Evolutionary conservation across 345 rosid species (phyloP).

Genomic region (Eucalyptus decipiens): DNA sequence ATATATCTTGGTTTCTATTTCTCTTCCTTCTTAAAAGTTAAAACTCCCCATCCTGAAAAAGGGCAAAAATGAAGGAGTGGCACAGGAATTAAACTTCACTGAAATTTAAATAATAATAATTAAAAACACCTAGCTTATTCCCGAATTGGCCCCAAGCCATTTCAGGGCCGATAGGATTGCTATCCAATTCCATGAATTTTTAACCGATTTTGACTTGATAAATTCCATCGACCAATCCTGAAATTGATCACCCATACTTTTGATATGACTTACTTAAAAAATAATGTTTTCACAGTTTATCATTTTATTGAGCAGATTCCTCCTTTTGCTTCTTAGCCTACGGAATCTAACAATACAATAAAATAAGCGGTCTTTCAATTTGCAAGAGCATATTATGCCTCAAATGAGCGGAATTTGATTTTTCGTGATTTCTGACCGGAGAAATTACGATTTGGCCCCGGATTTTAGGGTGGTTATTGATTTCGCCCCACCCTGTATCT

Average conservation of each 20-base stretch:
- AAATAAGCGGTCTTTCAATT: background rate
- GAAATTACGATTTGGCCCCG: background rate
- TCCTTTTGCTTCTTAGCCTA: too few species aligned
- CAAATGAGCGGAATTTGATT: background rate
- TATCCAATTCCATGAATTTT: background rate
- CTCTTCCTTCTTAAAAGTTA: background rate
- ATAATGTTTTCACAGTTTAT: background rate
- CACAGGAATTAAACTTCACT: background rate
- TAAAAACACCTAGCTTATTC: background rate
- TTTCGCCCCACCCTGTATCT: background rate
- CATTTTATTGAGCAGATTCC: background rate
- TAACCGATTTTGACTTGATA: accelerated
- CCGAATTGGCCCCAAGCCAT: background rate
- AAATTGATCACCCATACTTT: background rate
- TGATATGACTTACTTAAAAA: background rate
- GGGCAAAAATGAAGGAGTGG: background rate
- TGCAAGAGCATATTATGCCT: background rate
- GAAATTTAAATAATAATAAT: background rate
- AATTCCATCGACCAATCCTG: background rate
- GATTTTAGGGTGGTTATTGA: background rate
- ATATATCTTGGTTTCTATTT: background rate
- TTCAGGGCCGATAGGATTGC: background rate
- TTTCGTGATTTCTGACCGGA: background rate
- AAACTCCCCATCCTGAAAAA: background rate
- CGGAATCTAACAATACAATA: background rate